Percentiles rank a stretch among this genome's conserved stretches.
Evolutionary conservation across 2,329 filamentous ascomycete species (phyloP).

Genomic region (Beauveria scarabaeidicola): DNA sequence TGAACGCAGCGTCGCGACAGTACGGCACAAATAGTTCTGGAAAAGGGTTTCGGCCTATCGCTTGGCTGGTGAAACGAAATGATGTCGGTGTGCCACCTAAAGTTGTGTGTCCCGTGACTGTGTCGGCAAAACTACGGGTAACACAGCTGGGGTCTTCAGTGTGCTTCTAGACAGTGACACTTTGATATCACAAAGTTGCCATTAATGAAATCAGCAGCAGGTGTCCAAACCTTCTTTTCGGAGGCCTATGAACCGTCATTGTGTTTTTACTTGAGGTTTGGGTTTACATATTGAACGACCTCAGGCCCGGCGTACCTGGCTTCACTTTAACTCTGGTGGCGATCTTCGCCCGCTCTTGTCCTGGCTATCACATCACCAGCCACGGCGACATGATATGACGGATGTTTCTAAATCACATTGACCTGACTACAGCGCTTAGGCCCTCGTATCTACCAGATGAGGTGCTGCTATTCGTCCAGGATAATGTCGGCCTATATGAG

Average conservation of each 20-base stretch:
- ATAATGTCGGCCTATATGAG: constrained; percentile 95
- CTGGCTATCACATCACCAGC: neutral
- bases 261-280: neutral
- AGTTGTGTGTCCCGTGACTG: constrained; percentile 9
- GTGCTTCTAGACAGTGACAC: neutral
- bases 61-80: neutral
- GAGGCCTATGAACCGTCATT: too few species aligned
- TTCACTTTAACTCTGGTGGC: neutral
- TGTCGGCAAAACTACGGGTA: constrained; percentile 5
- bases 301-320: neutral
- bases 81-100: neutral
- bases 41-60: neutral
- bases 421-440: constrained; percentile 92
- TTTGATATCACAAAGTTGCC: neutral
- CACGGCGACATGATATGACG: constrained; percentile 6
- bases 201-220: neutral
- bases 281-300: neutral
- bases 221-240: neutral
- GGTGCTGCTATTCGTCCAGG: constrained; percentile 90
- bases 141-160: neutral
- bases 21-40: neutral
- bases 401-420: constrained; percentile 95
- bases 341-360: neutral
- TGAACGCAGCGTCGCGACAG: neutral
- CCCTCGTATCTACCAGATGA: constrained; percentile 90